Conservation (phyloP, 345 rosid species). For the Fremontodendron californicum region DNA sequence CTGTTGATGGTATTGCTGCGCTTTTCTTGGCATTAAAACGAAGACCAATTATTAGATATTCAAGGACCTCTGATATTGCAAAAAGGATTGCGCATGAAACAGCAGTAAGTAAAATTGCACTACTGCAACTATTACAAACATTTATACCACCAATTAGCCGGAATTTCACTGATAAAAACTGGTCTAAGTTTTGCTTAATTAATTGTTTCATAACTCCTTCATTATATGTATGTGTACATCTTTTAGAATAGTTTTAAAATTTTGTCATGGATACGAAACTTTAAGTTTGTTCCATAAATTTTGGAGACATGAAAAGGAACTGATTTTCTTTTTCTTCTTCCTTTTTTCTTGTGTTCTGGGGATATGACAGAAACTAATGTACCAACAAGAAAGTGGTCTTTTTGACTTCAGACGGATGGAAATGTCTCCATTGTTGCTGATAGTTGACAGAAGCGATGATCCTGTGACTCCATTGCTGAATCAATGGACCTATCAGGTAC, state of each 20-base stretch:
- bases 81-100: conserved; percentile 97
- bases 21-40: conserved; percentile 83
- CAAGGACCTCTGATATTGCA: conserved; percentile 90
- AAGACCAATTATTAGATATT: conserved; percentile 89
- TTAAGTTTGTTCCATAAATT: conserved; percentile 2
- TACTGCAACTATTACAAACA: neutral
- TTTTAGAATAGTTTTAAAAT: neutral
- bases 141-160: neutral
- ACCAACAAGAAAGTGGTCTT: conserved; percentile 95
- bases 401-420: conserved; percentile 95
- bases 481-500: conserved; percentile 98
- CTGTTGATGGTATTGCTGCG: conserved; percentile 84
- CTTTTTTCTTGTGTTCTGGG: neutral
- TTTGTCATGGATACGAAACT: conserved; percentile 4
- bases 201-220: neutral
- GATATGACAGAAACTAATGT: conserved; percentile 81
- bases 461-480: conserved; percentile 92
- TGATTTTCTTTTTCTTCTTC: neutral
- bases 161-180: neutral
- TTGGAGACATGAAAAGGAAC: neutral
- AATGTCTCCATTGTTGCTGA: conserved; percentile 73
- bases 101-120: conserved; percentile 52
- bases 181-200: neutral
- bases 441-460: conserved; percentile 94
- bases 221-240: neutral